Evolutionary conservation across 768 basidiomycete species (phyloP), one percentile per base, ranked within the genome.

Genomic region (Agrocybe chaxingu): DNA sequence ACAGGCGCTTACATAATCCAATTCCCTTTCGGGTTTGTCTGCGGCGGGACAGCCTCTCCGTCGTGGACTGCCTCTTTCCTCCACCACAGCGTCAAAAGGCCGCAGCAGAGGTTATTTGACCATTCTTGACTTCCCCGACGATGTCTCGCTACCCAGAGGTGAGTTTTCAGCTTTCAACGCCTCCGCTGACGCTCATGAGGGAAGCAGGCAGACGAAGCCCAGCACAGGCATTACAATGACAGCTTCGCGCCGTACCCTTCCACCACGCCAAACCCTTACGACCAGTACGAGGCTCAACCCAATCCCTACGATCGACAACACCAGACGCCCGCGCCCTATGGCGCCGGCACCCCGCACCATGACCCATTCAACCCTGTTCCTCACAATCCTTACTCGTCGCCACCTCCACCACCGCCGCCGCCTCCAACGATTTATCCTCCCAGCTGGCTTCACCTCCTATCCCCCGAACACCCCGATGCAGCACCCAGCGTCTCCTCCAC

Each of bases 141-240:
- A 72, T 72, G 70, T 70, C 69, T 36, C 62, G 59, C 38, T 72
- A 70, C 34, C 68, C 64, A 55, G 65, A 68, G 59, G 68, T 70
- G 54, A 10, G 48, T 43, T 35, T 42, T 37, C 30, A 4, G 1
- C 2, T 12, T 19, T 10, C 32, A 41, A 34, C 5, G n/a, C 32
- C 37, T 19, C 8, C 19, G 7, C 30, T 41, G 8, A 40, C 8
- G 9, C n/a, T 7, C 11, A 4, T 53, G 47, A 34, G 48, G 37
- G 18, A 2, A n/a, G 12, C 44, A 87, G 82, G 76, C 81, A 3
- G 83, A 88, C 64, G 83, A 87, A 64, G 80, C 73, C 10, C 84
- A 85, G 55, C 75, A 69, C 12, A 66, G 78, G 29, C 78, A 77
- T 49, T 85, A 87, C 66, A 85, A 86, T 59, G 85, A 89, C 51